phyloP scores from a whole-genome alignment of 108 stramenopile genomes.

The Stephanodiscus minutulus region DNA sequence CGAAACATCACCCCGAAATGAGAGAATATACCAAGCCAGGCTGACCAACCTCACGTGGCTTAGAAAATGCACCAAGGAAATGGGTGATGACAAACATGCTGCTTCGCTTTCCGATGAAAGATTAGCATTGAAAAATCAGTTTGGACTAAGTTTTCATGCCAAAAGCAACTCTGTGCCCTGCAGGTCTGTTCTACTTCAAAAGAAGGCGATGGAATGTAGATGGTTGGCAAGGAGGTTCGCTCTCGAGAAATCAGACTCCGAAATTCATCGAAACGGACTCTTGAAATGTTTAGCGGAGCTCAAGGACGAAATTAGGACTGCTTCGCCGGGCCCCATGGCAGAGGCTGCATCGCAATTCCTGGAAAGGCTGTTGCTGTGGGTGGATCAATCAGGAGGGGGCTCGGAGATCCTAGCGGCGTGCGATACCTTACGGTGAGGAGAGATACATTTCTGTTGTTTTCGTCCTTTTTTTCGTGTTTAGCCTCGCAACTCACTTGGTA shows the following conservation, averaged over 20 bases:
- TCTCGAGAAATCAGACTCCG: constrained; percentile 26
- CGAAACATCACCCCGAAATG: constrained; percentile 41
- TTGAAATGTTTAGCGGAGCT: constrained; percentile 27
- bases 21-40: constrained; percentile 55
- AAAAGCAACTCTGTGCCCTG: constrained; percentile 1
- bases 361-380: constrained; percentile 25
- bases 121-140: constrained; percentile 34
- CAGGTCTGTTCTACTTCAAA: constrained; percentile 25
- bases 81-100: constrained; percentile 50
- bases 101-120: constrained; percentile 34
- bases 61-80: constrained; percentile 59
- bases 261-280: constrained; percentile 9
- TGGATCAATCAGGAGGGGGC: constrained; percentile 28
- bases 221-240: constrained; percentile 52
- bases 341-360: constrained; percentile 33
- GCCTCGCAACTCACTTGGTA: not conserved
- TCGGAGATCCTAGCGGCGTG: constrained; percentile 47
- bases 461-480: not conserved
- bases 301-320: constrained; percentile 20
- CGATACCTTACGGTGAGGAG: constrained; percentile 47
- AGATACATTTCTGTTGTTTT: not conserved
- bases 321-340: constrained; percentile 32
- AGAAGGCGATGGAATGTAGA: constrained; percentile 50
- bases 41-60: constrained; percentile 74
- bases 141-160: not conserved